Percentiles rank a stretch among this genome's conserved stretches.
phyloP scores from a whole-genome alignment of 208 protist species.

The Strigomonas galati region DNA sequence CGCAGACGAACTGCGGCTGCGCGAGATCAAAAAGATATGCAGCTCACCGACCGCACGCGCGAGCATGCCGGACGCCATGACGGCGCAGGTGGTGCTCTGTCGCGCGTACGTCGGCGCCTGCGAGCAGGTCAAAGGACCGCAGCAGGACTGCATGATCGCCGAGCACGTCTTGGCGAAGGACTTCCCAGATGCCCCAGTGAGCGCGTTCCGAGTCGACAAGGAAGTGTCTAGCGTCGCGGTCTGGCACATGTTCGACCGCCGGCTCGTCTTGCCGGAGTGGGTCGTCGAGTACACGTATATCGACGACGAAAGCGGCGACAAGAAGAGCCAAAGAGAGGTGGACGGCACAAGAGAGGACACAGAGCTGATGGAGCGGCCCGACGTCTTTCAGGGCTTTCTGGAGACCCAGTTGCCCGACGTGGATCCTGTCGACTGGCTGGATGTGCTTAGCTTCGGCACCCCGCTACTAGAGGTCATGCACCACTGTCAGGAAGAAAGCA shows the following conservation, averaged over 20 bases:
- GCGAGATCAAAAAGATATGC: conserved; percentile 23
- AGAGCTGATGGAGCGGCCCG: neutral
- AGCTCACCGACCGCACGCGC: neutral
- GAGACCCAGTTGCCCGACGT: conserved; percentile 8
- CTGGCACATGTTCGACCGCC: conserved; percentile 88
- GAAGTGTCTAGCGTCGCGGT: conserved; percentile 25
- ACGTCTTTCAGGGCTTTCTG: conserved; percentile 3
- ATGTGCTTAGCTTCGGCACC: conserved; percentile 15
- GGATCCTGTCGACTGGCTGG: conserved; percentile 12
- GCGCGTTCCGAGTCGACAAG: conserved; percentile 58
- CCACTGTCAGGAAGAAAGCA: conserved; percentile 15
- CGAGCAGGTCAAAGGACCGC: conserved; percentile 21
- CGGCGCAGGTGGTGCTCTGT: conserved; percentile 27
- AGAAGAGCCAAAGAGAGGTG: neutral
- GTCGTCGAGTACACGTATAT: conserved; percentile 86
- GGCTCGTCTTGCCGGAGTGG: conserved; percentile 78
- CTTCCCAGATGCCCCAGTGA: conserved; percentile 58
- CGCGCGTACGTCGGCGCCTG: conserved; percentile 21
- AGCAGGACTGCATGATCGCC: conserved; percentile 12
- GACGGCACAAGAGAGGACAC: neutral
- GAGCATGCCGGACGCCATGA: conserved; percentile 23
- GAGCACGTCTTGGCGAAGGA: conserved; percentile 34
- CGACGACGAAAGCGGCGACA: conserved; percentile 12
- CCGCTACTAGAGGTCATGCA: conserved; percentile 24
- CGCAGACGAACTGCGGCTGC: conserved; percentile 74